Evolutionary conservation across 176 grass and related monocot species (phyloP).

Genomic region (Oryza australiensis): DNA sequence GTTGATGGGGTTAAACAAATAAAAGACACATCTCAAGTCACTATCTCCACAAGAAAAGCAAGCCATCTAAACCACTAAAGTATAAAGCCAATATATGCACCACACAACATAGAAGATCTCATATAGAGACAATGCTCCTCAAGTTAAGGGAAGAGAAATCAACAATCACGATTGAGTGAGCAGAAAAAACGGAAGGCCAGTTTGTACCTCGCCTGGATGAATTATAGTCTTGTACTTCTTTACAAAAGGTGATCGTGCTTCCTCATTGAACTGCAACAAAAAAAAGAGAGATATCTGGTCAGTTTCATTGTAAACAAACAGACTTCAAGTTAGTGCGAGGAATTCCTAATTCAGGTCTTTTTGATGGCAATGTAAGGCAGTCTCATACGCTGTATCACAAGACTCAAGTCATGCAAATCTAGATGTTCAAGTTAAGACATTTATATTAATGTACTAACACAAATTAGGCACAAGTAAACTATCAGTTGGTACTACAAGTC

Average conservation of each 20-base stretch:
- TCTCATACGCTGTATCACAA: neutral
- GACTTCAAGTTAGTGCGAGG: neutral
- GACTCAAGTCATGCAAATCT: neutral
- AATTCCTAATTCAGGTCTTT: neutral
- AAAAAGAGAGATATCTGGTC: neutral
- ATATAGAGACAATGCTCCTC: neutral
- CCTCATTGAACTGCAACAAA: slow-evolving; percentile 73
- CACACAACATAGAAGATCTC: neutral
- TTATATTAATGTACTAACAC: neutral
- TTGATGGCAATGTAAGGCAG: neutral
- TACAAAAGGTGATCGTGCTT: slow-evolving; percentile 86
- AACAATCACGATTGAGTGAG: neutral
- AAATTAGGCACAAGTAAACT: neutral
- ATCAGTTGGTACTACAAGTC: neutral
- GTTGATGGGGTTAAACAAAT: neutral
- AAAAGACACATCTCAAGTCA: neutral
- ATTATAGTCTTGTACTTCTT: slow-evolving; percentile 95
- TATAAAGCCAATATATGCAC: neutral
- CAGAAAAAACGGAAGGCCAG: slow-evolving; percentile 6
- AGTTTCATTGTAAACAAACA: neutral
- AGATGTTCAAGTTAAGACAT: neutral
- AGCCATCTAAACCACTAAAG: neutral
- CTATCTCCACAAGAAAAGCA: slow-evolving; percentile 11
- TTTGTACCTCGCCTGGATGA: slow-evolving; percentile 93
- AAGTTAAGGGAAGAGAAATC: slow-evolving; percentile 1